Evolutionary conservation across 1,284 basidiomycete genomes (phyloP).

Genomic region (Moesziomyces parantarcticus): DNA sequence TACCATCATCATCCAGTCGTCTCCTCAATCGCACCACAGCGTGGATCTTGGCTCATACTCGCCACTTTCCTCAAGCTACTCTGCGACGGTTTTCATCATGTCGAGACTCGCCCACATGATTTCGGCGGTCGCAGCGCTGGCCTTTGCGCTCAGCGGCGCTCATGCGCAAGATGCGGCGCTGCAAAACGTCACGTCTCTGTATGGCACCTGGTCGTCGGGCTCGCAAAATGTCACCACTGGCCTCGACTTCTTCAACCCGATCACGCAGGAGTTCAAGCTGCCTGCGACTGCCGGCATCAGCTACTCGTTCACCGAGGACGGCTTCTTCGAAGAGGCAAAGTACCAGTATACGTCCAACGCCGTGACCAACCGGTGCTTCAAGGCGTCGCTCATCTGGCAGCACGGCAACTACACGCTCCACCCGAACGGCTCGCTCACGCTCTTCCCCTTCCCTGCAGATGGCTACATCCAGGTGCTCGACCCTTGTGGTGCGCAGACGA

Average conservation of each 20-base stretch:
- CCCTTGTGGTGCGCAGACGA: slow-evolving; percentile 55
- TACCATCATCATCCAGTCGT: neutral
- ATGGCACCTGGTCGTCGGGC: slow-evolving; percentile 63
- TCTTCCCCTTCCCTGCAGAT: slow-evolving; percentile 55
- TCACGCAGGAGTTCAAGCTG: slow-evolving; percentile 57
- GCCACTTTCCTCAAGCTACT: too few relatives aligned
- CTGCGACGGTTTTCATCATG: slow-evolving; percentile 1
- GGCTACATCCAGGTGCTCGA: slow-evolving; percentile 60
- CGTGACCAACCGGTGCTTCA: slow-evolving; percentile 59
- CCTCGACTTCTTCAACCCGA: slow-evolving; percentile 64
- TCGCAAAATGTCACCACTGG: slow-evolving; percentile 61
- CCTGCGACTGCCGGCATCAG: slow-evolving; percentile 59
- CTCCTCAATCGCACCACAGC: too few relatives aligned
- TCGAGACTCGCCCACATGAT: slow-evolving; percentile 10
- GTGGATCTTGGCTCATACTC: too few relatives aligned
- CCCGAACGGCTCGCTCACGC: slow-evolving; percentile 55
- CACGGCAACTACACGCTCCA: slow-evolving; percentile 62
- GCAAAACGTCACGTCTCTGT: slow-evolving; percentile 44
- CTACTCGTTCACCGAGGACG: slow-evolving; percentile 64
- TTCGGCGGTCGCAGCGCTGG: slow-evolving; percentile 12
- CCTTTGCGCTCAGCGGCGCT: neutral
- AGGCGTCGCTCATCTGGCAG: slow-evolving; percentile 64
- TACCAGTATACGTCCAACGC: slow-evolving; percentile 59
- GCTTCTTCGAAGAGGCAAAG: slow-evolving; percentile 58
- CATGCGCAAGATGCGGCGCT: slow-evolving; percentile 18